Evolutionary conservation across 768 basidiomycete genomes (phyloP), one percentile per base, ranked within the genome.

Genomic region (Naganishia antarctica): DNA sequence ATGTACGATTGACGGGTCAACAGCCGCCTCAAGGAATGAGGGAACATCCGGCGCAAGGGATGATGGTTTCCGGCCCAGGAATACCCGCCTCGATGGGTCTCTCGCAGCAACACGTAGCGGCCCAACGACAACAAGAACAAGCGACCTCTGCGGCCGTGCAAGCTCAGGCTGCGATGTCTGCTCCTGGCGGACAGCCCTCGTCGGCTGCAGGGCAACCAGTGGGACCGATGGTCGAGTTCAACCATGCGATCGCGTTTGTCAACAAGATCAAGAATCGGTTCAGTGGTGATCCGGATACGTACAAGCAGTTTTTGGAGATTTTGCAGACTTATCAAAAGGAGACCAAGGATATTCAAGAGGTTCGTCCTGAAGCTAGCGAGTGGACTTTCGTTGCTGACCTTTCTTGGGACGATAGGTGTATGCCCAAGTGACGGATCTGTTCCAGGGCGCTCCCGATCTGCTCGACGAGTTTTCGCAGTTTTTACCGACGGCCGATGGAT

Each of bases 261-360:
- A 97, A 96, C 83, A 94, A 93, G 81, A 98, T 99, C 81, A 98
- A 98, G 80, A 86, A 86, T 18, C 86, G 92, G 23, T 98, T 87
- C 77, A 79, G 84, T 12, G 85, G 88, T 68, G 91, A 96, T 65
- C 85, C 88, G n/a, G 90, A 91, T 71, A 92, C 88, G 32, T 80
- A 80, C 74, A 80, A 80, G 69, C 77, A 79, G 70, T 81, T 81
- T 71, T 66, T 81, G 58, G 79, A 80, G 74, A 80, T 80, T 59
- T 65, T 80, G 53, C 80, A 80, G 73, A 80, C 79, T 25, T 81
- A 81, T 63, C 80, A 81, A 68, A 76, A 78, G 60, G 80, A 93
- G 68, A 75, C 71, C 83, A 86, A 64, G 75, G 84, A 49, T 70
- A 82, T 82, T 40, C 80, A 81, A 47, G 82, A 84, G 64, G 80